Base-by-base conservation (phyloP, 179 eudicot species). In the Drosera spatulata region DNA sequence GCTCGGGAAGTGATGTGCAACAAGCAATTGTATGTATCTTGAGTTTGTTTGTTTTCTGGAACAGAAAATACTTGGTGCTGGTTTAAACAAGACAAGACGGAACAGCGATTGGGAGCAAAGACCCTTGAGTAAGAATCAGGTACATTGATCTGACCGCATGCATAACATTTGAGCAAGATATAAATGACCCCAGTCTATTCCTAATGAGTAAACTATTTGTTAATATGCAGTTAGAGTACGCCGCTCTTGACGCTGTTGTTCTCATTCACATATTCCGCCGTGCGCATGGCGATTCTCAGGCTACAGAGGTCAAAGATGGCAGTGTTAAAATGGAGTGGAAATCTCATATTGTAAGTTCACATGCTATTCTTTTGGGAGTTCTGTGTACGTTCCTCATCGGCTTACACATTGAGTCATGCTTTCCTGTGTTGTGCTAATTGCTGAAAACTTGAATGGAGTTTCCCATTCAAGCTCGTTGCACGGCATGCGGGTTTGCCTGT, bases 61-160 rank as follows among this genome's bases (percentile, higher is more conserved):
- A 60, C 64, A 93, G 97, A 90, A 90, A 85, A 76, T 93, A 65
- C 65, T 93, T 68, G 99, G 99, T 55, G 74, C 79, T 53, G 95
- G 94, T 54, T 69, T 93, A 74, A 86, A 93, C 74, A 93, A 93
- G 78, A 90, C 95, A 4, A 85, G 99, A 75, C 75, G 97, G 73
- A 90, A 85, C 66, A 86, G 97, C 79, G 79, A 93, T 73, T 93
- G 99, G 97, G 99, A 93, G 77, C 85, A 75, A 67, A 82, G 99
- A 7, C 99, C 99, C 71, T 64, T 93, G 68, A 84, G 70, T 69
- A 85, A 64, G 56, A 85, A 82, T 68, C 97, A 93, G 74, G 98
- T 85, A 63, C 49, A 74, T 71, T 42, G 1, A 11, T 33, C 4
- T 39, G 15, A 37, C 42, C 10, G 58, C 46, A 33, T 56, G 12